Evolutionary conservation across 129 eudicot genomes (phyloP).

Genomic region (Helianthus tuberosus): DNA sequence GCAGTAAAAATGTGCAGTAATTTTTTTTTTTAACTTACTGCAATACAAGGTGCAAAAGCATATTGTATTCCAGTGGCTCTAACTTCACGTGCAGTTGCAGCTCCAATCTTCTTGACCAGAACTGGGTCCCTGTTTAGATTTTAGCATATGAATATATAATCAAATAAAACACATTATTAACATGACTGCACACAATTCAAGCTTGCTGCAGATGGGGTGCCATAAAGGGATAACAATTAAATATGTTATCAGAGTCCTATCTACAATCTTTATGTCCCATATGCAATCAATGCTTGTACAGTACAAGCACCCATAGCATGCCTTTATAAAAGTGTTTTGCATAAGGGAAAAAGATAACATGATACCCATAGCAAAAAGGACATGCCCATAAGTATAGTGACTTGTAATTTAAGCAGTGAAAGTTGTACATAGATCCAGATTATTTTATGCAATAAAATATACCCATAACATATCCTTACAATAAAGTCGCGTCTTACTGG

Average conservation of each 20-base stretch:
- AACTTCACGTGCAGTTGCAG: slow-evolving; percentile 91
- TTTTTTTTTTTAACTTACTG: slow-evolving; percentile 43
- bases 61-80: slow-evolving; percentile 91
- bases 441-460: neutral
- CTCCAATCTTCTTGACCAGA: slow-evolving; percentile 74
- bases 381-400: neutral
- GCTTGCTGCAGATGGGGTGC: slow-evolving; percentile 24
- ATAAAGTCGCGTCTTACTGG: too few relatives aligned
- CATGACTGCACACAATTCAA: slow-evolving; percentile 20
- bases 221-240: slow-evolving; percentile 12
- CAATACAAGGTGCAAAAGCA: slow-evolving; percentile 83
- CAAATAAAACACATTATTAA: slow-evolving; percentile 15
- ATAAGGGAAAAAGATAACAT: neutral
- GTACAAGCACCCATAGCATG: slow-evolving; percentile 16
- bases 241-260: neutral
- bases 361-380: neutral
- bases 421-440: slow-evolving; percentile 16
- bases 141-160: slow-evolving; percentile 11
- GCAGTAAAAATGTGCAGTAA: slow-evolving; percentile 14
- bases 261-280: slow-evolving; percentile 11
- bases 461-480: too few relatives aligned
- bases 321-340: neutral
- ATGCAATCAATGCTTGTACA: slow-evolving; percentile 11
- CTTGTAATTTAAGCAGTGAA: slow-evolving; percentile 4
- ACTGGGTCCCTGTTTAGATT: slow-evolving; percentile 58